Percentiles rank a stretch among this genome's conserved stretches.
phyloP scores from a whole-genome alignment of 345 rosid species.

The Corchorus olitorius region DNA sequence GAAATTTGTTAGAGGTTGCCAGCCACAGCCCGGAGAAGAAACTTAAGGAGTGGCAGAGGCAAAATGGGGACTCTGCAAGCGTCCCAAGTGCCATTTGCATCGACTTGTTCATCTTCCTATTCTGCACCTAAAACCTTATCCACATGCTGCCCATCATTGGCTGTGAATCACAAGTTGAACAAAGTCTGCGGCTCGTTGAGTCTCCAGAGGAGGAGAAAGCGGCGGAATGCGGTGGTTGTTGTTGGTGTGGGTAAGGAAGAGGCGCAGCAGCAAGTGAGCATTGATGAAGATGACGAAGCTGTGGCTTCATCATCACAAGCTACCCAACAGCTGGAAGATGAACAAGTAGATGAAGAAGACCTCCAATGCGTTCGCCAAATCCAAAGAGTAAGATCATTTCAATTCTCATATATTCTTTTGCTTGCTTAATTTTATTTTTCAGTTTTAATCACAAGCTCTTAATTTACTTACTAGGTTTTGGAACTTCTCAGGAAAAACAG shows the following conservation, averaged over 20 bases:
- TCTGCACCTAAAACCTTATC: conserved; percentile 22
- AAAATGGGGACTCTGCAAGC: conserved; percentile 18
- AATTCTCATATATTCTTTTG: neutral
- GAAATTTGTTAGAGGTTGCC: neutral
- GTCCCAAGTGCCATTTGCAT: conserved; percentile 14
- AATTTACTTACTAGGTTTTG: conserved; percentile 52
- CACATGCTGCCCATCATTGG: conserved; percentile 12
- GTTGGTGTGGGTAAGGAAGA: conserved; percentile 1
- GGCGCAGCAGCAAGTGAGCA: neutral
- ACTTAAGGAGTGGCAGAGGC: neutral
- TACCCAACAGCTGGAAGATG: conserved; percentile 22
- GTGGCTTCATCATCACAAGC: conserved; percentile 6
- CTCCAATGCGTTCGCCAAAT: conserved; percentile 37
- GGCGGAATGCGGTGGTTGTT: neutral
- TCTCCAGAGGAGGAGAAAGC: neutral
- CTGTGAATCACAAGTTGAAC: neutral
- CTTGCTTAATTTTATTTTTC: neutral
- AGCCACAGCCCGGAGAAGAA: neutral
- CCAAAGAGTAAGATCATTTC: conserved; percentile 34
- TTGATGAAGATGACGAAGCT: conserved; percentile 1
- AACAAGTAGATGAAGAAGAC: conserved; percentile 30
- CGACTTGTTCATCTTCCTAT: neutral
- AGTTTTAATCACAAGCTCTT: neutral
- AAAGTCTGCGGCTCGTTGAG: neutral
- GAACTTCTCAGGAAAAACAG: conserved; percentile 84